phyloP scores from a whole-genome alignment of 108 stramenopile genomes.

The Stephanodiscus triporus region DNA sequence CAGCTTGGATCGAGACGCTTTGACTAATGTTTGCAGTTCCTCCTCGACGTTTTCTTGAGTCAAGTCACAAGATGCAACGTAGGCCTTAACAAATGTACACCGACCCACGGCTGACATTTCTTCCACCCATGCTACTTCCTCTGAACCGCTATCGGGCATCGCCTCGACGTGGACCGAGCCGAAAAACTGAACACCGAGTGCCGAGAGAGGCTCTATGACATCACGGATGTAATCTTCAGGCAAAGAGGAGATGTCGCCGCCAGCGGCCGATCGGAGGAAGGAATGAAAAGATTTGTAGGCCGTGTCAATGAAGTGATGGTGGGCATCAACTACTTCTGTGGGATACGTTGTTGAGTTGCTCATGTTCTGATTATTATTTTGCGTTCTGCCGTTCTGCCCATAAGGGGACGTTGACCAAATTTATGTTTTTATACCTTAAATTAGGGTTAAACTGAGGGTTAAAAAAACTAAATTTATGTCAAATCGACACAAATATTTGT shows the following conservation, averaged over 20 bases:
- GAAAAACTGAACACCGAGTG: conserved; percentile 46
- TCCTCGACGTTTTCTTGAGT: conserved; percentile 51
- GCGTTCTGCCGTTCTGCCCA: no score
- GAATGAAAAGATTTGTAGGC: conserved; percentile 53
- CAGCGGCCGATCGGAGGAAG: conserved; percentile 54
- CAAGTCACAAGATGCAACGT: conserved; percentile 74
- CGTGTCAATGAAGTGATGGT: conserved; percentile 82
- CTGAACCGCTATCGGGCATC: conserved; percentile 69
- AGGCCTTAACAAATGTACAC: conserved; percentile 52
- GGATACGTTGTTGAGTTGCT: no score
- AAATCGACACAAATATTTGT: no score
- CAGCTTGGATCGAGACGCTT: conserved; percentile 28
- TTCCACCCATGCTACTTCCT: conserved; percentile 69
- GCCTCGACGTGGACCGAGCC: conserved; percentile 78
- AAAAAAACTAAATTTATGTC: no score
- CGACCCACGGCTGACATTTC: conserved; percentile 7
- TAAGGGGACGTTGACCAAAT: no score
- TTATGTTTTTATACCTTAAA: no score
- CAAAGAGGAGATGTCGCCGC: conserved; percentile 44
- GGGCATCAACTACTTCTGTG: conserved; percentile 68
- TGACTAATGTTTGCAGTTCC: conserved; percentile 45
- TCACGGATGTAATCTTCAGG: conserved; percentile 65
- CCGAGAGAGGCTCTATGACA: conserved; percentile 47
- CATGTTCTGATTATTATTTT: no score
- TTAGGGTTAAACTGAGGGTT: no score